Percentiles rank a stretch among this genome's conserved stretches.
phyloP scores from a whole-genome alignment of 2,329 filamentous ascomycete genomes.

The Pezicula radicicola region DNA sequence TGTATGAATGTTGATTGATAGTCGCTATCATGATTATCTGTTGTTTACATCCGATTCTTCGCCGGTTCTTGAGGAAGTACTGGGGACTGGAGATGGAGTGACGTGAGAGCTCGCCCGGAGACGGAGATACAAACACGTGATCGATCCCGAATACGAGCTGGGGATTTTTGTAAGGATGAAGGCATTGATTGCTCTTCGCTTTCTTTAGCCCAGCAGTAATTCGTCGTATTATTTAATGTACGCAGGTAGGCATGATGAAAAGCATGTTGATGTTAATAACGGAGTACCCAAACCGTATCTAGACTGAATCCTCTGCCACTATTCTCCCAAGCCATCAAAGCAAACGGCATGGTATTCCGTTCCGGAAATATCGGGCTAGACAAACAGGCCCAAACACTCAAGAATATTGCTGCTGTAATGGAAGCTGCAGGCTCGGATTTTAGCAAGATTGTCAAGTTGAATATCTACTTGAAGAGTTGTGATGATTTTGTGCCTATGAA shows the following conservation, averaged over 20 bases:
- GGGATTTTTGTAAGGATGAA: too few relatives aligned
- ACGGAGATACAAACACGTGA: too few relatives aligned
- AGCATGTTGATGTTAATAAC: too few relatives aligned
- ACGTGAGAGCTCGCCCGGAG: too few relatives aligned
- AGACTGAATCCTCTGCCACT: background rate
- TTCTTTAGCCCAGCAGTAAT: background rate
- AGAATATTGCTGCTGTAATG: slow-evolving; percentile 66
- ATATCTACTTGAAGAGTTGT: slow-evolving; percentile 72
- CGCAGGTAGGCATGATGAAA: too few relatives aligned
- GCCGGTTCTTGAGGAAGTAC: too few relatives aligned
- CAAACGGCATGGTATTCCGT: slow-evolving; percentile 66
- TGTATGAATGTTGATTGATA: too few relatives aligned
- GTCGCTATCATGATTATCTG: too few relatives aligned
- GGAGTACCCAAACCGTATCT: too few relatives aligned
- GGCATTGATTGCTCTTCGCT: background rate
- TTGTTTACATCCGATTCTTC: too few relatives aligned
- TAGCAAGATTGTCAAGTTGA: slow-evolving; percentile 67
- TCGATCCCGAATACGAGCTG: too few relatives aligned
- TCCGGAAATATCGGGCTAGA: slow-evolving; percentile 71
- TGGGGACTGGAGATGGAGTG: too few relatives aligned
- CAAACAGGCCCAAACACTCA: slow-evolving; percentile 24
- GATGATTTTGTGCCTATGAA: slow-evolving; percentile 75
- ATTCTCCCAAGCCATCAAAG: slow-evolving; percentile 52
- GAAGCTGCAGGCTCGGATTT: slow-evolving; percentile 65
- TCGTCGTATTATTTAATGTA: background rate